A percentile compares a stretch with the other conserved stretches of the same genome.
phyloP scores from a whole-genome alignment of 2,329 filamentous ascomycete genomes.

The Cladosporium velox region DNA sequence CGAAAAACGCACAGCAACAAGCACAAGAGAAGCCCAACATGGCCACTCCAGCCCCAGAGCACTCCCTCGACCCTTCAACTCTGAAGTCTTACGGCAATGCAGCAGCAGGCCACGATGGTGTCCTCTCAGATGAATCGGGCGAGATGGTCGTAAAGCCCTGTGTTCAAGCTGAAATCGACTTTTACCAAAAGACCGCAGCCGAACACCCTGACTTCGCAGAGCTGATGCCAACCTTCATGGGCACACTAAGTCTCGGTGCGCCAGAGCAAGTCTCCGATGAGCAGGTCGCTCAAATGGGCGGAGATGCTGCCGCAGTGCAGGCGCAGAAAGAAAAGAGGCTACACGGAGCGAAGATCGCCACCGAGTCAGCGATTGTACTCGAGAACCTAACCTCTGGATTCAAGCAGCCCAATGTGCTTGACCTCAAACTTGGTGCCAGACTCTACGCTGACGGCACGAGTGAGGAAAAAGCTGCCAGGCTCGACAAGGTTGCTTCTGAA shows the following conservation, averaged over 20 bases:
- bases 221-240: slow-evolving; percentile 83
- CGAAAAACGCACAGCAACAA: not conserved
- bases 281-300: slow-evolving; percentile 20
- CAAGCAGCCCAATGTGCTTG: slow-evolving; percentile 82
- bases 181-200: slow-evolving; percentile 74
- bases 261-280: slow-evolving; percentile 30
- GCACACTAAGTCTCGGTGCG: slow-evolving; percentile 70
- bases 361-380: slow-evolving; percentile 77
- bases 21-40: not conserved
- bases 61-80: slow-evolving; percentile 57
- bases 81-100: slow-evolving; percentile 72
- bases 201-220: slow-evolving; percentile 72
- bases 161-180: slow-evolving; percentile 78
- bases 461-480: slow-evolving; percentile 58
- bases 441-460: slow-evolving; percentile 75
- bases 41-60: not conserved
- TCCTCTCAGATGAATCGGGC: slow-evolving; percentile 80
- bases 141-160: slow-evolving; percentile 93
- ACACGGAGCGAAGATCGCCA: slow-evolving; percentile 67
- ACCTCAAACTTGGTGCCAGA: slow-evolving; percentile 84
- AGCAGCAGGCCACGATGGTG: slow-evolving; percentile 87
- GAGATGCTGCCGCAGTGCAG: slow-evolving; percentile 22
- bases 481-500: slow-evolving; percentile 60
- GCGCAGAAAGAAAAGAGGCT: slow-evolving; percentile 44
- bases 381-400: slow-evolving; percentile 83